A percentile compares a stretch with the other conserved stretches of the same genome.
Conservation (phyloP, 1,284 basidiomycete species). For the Heterobasidion parviporum region DNA sequence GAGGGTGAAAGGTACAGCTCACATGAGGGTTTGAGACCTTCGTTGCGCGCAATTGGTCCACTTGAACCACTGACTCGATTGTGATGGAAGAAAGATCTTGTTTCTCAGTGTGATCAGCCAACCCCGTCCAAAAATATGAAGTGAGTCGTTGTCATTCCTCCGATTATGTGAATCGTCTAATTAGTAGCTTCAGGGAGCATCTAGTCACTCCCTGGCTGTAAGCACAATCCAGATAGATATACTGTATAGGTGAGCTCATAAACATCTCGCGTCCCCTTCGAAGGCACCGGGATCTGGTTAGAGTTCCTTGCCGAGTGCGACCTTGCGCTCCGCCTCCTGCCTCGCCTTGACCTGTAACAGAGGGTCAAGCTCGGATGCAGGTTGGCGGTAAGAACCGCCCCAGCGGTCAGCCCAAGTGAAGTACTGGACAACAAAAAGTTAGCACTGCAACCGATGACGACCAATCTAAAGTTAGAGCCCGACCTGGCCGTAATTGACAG, state of each 20-base stretch:
- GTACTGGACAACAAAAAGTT: conserved; percentile 46
- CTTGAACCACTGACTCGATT: no score
- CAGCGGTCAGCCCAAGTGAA: conserved; percentile 92
- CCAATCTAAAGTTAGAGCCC: conserved; percentile 15
- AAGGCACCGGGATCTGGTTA: not conserved
- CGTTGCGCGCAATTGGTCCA: no score
- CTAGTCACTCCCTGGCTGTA: not conserved
- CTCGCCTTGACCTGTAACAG: conserved; percentile 52
- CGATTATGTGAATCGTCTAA: not conserved
- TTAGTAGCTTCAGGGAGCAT: not conserved
- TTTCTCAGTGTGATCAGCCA: no score
- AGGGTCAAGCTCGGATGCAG: conserved; percentile 80
- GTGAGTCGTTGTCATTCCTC: no score
- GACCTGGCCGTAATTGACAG: conserved; percentile 89
- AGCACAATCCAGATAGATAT: not conserved
- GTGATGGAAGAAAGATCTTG: no score
- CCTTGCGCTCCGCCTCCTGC: conserved; percentile 14
- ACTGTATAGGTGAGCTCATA: not conserved
- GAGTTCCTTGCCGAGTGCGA: conserved; percentile 11
- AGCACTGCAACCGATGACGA: not conserved
- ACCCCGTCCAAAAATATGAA: no score
- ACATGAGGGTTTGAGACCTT: no score
- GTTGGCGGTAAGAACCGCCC: conserved; percentile 84
- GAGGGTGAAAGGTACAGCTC: no score
- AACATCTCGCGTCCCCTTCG: not conserved